A percentile compares a stretch with the other conserved stretches of the same genome.
Evolutionary conservation across 129 eudicot species (phyloP).

Genomic region (Saussurea involucrata): DNA sequence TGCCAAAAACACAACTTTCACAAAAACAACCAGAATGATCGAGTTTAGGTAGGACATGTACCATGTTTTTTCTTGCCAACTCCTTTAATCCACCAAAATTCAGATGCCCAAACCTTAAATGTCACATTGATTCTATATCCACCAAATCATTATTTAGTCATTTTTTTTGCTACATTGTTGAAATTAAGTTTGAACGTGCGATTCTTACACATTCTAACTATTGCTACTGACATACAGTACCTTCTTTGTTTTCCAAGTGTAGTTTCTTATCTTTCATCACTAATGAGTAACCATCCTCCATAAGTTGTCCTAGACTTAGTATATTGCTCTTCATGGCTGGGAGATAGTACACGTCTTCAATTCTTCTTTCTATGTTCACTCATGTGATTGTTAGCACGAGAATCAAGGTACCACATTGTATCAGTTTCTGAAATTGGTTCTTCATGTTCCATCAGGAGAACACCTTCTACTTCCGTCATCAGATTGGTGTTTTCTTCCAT

Average conservation of each 20-base stretch:
- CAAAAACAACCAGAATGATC: neutral
- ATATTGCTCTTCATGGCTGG: too few species aligned
- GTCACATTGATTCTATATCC: neutral
- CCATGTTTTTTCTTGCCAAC: neutral
- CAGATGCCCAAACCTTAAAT: neutral
- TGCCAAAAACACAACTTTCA: neutral
- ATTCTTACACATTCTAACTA: too few species aligned
- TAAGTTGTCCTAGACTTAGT: too few species aligned
- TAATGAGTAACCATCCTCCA: too few species aligned
- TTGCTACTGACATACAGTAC: too few species aligned
- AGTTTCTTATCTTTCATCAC: too few species aligned
- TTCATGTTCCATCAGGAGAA: neutral
- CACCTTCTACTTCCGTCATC: neutral
- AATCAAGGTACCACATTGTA: neutral
- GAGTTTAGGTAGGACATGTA: neutral
- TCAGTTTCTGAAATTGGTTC: neutral
- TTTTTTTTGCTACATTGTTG: neutral
- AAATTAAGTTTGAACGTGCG: neutral
- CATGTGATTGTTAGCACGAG: slow-evolving; percentile 16
- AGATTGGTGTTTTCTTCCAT: neutral
- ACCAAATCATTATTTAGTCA: neutral
- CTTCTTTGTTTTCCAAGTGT: too few species aligned
- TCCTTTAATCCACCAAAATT: neutral
- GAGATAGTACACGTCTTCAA: too few species aligned
- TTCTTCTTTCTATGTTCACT: neutral